Percentiles rank a stretch among this genome's conserved stretches.
Evolutionary conservation across 208 protist genomes (phyloP).

Genomic region (Tritrichomonas musculus): DNA sequence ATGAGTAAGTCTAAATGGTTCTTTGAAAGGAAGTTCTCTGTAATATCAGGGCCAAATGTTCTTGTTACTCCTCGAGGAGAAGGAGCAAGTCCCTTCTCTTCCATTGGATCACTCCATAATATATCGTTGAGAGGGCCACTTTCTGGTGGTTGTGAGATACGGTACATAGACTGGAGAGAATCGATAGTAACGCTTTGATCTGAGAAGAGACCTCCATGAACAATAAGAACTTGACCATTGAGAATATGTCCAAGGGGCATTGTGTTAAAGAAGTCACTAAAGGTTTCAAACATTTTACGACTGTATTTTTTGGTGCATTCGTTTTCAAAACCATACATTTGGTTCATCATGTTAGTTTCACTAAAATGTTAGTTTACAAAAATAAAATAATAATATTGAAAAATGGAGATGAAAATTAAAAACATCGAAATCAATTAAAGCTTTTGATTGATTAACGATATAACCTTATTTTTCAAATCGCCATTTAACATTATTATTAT

Average conservation of each 20-base stretch:
- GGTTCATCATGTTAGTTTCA: slow-evolving; percentile 11
- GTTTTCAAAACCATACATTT: neutral
- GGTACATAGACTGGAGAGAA: neutral
- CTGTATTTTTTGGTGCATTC: slow-evolving; percentile 10
- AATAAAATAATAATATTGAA: no score
- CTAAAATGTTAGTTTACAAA: no score
- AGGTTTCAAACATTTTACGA: neutral
- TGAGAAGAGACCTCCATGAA: slow-evolving; percentile 24
- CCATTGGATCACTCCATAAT: slow-evolving; percentile 45
- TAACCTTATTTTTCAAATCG: no score
- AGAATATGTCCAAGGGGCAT: slow-evolving; percentile 4
- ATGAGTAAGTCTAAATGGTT: slow-evolving; percentile 51
- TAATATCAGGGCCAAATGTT: slow-evolving; percentile 55
- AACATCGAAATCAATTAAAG: no score
- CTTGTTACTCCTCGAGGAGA: slow-evolving; percentile 44
- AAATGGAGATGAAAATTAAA: no score
- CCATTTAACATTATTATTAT: no score
- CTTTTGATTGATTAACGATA: no score
- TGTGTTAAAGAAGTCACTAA: slow-evolving; percentile 4
- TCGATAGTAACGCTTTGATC: neutral
- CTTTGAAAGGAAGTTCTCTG: slow-evolving; percentile 45
- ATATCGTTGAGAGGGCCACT: slow-evolving; percentile 22
- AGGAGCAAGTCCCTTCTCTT: slow-evolving; percentile 32
- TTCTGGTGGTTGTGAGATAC: slow-evolving; percentile 1
- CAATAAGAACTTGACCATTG: neutral